A percentile compares a stretch with the other conserved stretches of the same genome.
These are phyloP conservation scores for Fusarium sterilihyphosum DNA, from an alignment of 2,329 filamentous ascomycete genomes.

Conservation along the genomic window DNA sequence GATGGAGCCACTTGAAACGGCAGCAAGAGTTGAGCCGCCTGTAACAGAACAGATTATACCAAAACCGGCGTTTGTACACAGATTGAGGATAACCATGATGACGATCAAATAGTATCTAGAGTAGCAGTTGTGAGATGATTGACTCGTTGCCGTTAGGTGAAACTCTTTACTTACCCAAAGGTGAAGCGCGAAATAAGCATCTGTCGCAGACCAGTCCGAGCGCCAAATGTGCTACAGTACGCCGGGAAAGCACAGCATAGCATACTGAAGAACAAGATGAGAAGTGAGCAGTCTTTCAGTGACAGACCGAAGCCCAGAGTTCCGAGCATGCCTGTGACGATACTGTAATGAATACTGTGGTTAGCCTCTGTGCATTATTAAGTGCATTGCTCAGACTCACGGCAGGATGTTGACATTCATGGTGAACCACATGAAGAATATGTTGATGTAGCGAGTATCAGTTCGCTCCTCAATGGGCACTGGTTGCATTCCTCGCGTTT, in stretches of 20 bases:
- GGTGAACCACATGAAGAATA: background rate
- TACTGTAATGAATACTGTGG: accelerated
- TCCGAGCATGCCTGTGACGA: background rate
- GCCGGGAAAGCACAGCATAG: background rate
- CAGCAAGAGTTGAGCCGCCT: background rate
- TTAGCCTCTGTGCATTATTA: background rate
- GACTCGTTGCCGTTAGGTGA: accelerated
- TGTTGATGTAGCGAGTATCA: background rate
- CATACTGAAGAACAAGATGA: background rate
- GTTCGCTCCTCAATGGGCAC: background rate
- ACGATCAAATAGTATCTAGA: background rate
- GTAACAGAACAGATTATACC: background rate
- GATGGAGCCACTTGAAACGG: background rate
- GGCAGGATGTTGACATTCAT: background rate
- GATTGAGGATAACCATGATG: background rate
- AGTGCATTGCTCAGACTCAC: background rate
- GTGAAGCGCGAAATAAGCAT: background rate
- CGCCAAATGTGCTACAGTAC: background rate
- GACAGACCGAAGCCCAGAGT: background rate
- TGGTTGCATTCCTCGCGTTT: background rate
- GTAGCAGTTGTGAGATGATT: background rate
- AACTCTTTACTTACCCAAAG: background rate
- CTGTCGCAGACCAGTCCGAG: background rate
- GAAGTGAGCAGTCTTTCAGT: background rate
- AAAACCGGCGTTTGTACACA: background rate